These are phyloP conservation scores for Crithidia thermophila DNA, from an alignment of 208 protist species.

Conservation along the genomic window DNA sequence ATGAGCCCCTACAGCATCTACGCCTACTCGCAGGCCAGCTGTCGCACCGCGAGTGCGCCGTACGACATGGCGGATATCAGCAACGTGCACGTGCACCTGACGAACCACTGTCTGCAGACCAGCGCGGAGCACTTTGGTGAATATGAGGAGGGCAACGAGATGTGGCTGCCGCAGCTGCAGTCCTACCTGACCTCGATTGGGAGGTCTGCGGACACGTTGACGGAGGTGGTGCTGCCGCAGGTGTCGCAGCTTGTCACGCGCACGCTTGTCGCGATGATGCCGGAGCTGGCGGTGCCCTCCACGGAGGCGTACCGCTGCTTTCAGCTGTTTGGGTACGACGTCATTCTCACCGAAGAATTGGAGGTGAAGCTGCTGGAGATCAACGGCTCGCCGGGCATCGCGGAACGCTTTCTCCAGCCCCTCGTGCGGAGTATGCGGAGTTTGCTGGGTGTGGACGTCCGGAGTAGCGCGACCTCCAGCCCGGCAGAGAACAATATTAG, in stretches of 20 bases:
- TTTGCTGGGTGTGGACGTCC: slow-evolving; percentile 33
- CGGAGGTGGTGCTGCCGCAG: slow-evolving; percentile 54
- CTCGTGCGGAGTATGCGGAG: slow-evolving; percentile 57
- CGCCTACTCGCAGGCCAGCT: slow-evolving; percentile 84
- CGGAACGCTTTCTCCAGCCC: slow-evolving; percentile 57
- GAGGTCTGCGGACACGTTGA: slow-evolving; percentile 42
- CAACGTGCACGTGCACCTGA: slow-evolving; percentile 74
- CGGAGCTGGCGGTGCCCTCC: slow-evolving; percentile 43
- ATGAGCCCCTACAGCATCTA: slow-evolving; percentile 70
- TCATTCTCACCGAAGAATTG: slow-evolving; percentile 80
- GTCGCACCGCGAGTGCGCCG: slow-evolving; percentile 70
- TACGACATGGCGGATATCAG: slow-evolving; percentile 56
- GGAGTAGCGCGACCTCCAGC: not conserved
- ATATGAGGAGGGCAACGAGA: slow-evolving; percentile 88
- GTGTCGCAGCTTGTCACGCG: slow-evolving; percentile 74
- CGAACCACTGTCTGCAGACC: slow-evolving; percentile 92
- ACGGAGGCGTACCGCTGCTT: slow-evolving; percentile 81
- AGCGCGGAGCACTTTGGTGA: slow-evolving; percentile 52
- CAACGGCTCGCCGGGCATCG: slow-evolving; percentile 88
- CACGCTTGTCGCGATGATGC: slow-evolving; percentile 66
- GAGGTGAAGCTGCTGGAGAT: slow-evolving; percentile 86
- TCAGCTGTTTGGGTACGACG: slow-evolving; percentile 92
- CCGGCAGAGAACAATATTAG: slow-evolving; percentile 1
- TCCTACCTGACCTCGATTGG: slow-evolving; percentile 48
- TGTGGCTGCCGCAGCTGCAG: slow-evolving; percentile 81